Evolutionary conservation across 2,329 filamentous ascomycete genomes (phyloP), one percentile per base, ranked within the genome.

Genomic region (Sclerotinia borealis): DNA sequence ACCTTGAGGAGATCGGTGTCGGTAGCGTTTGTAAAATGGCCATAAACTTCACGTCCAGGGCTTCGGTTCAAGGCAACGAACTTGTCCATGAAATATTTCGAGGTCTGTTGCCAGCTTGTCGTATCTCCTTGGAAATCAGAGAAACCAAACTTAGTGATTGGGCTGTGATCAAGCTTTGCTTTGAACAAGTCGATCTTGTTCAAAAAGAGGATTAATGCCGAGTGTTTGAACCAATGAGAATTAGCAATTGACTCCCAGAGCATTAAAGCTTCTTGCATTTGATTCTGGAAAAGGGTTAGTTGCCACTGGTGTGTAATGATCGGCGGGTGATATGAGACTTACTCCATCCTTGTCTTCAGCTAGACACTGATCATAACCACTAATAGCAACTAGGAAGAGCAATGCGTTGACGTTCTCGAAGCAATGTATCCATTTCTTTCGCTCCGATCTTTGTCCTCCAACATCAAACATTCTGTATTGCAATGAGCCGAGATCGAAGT

Each of bases 261-360:
- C 89, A 93, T 93, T 71, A 93, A 80, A 3, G 90, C 90, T 77
- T 93, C 90, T 76, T 92, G 91, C 90, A 93, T 93, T 90, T 93
- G 90, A 75, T 93, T 93, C 89, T 92, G 68, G 9, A 17, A 51
- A 39, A 31, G 43, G 39, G 63, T 75, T 66, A 74, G 72, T 36
- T 29, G 39, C 63, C 7, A 22, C 25, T 54, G 22, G 34, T 25
- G 19, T 29, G n/a, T 22, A 45, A 47, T 51, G 56, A 27, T 45
- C 17, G 27, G 49, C 13, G 25, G 43, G 17, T 7, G 29, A 50
- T 15, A 41, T 10, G 55, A 65, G 55, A 81, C 91, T 79, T 82
- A 96, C 92, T 67, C 93, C 93, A 75, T 96, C 95, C 77, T 96
- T 93, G 76, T 98, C 93, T 78, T 98, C 93, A 4, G 97, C 92